phyloP scores from a whole-genome alignment of 192 early-diverging fungal genomes.

The Coemansia umbellata region DNA sequence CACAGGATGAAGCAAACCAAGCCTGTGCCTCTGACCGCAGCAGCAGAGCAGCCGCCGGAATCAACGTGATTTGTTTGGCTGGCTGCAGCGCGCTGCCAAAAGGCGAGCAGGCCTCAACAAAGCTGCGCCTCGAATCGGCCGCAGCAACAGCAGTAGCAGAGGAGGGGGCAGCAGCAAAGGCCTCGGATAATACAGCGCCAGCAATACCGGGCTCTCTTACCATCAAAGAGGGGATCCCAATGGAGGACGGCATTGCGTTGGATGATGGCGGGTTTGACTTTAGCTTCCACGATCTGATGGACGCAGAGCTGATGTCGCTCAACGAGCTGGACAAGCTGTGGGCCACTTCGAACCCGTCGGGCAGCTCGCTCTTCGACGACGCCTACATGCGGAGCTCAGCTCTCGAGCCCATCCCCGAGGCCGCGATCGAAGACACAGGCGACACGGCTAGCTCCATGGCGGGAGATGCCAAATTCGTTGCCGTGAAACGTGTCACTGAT shows the following conservation, averaged over 20 bases:
- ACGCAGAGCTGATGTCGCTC: constrained; percentile 61
- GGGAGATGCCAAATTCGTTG: not conserved
- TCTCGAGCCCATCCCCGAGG: constrained; percentile 33
- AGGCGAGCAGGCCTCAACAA: no score
- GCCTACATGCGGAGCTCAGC: not conserved
- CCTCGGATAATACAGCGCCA: not conserved
- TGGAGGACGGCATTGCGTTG: not conserved
- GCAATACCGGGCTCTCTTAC: not conserved
- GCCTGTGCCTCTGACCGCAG: not conserved
- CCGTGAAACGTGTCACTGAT: not conserved
- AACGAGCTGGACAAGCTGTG: constrained; percentile 59
- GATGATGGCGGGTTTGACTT: constrained; percentile 14
- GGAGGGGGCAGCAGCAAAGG: not conserved
- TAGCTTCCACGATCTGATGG: constrained; percentile 59
- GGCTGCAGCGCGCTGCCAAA: no score
- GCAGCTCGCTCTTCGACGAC: not conserved
- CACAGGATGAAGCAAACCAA: no score
- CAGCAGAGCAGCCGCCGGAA: constrained; percentile 2
- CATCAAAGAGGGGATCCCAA: not conserved
- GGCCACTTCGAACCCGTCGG: constrained; percentile 33
- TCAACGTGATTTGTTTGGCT: no score
- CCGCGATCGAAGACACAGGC: constrained; percentile 9
- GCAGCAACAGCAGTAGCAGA: not conserved
- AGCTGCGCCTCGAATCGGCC: no score
- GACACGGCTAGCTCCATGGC: not conserved